Conservation (phyloP, 495 filamentous ascomycete species). For the Rusavskia elegans region DNA sequence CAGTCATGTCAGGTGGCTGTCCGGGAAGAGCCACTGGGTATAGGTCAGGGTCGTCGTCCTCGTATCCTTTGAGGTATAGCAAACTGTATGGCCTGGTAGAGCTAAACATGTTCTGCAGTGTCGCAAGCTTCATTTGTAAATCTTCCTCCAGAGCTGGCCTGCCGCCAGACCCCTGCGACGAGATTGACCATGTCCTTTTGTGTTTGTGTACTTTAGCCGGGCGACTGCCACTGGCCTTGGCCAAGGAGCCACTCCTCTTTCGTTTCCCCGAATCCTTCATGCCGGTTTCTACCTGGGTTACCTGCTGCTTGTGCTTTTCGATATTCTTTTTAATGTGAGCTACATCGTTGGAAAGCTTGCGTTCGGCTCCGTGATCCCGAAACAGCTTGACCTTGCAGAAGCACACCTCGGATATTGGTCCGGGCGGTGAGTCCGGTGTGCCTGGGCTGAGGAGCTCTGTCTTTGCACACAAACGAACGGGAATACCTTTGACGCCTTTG, state of each 20-base stretch:
- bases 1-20: slow-evolving; percentile 43
- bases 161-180: slow-evolving; percentile 60
- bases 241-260: slow-evolving; percentile 51
- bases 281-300: slow-evolving; percentile 72
- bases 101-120: slow-evolving; percentile 89
- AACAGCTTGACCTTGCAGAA: slow-evolving; percentile 97
- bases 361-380: slow-evolving; percentile 88
- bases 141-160: slow-evolving; percentile 71
- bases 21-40: slow-evolving; percentile 66
- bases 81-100: slow-evolving; percentile 77
- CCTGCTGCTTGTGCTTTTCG: slow-evolving; percentile 85
- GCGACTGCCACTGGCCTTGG: slow-evolving; percentile 30
- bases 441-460: slow-evolving; percentile 42
- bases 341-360: slow-evolving; percentile 89
- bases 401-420: slow-evolving; percentile 49
- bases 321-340: slow-evolving; percentile 86
- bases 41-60: slow-evolving; percentile 75
- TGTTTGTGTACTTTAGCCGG: slow-evolving; percentile 74
- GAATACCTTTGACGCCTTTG: slow-evolving; percentile 93
- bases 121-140: slow-evolving; percentile 65
- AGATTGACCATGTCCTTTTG: slow-evolving; percentile 90
- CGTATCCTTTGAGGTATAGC: slow-evolving; percentile 67
- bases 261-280: slow-evolving; percentile 79
- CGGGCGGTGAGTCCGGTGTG: slow-evolving; percentile 22
- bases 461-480: slow-evolving; percentile 81